Conservation (phyloP, 2,329 filamentous ascomycete species). For the Aphanocladium album region DNA sequence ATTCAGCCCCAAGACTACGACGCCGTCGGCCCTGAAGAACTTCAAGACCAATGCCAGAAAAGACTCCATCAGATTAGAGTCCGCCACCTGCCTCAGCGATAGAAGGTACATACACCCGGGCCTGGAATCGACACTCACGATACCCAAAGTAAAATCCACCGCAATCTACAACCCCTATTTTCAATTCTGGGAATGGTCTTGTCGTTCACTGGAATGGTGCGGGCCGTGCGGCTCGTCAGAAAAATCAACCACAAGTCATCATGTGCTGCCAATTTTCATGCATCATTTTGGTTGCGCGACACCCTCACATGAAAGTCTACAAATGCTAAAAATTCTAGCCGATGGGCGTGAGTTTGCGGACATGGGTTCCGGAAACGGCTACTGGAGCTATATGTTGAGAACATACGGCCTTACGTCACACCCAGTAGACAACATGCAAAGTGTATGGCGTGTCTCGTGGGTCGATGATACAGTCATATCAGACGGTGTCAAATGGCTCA, state of each 20-base stretch:
- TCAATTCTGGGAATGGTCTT: constrained; percentile 62
- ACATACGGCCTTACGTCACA: constrained; percentile 48
- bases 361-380: constrained; percentile 67
- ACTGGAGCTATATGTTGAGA: constrained; percentile 70
- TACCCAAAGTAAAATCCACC: constrained; percentile 42
- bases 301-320: constrained; percentile 61
- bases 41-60: constrained; percentile 61
- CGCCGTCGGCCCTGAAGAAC: constrained; percentile 56
- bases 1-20: constrained; percentile 57
- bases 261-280: constrained; percentile 67
- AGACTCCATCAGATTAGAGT: constrained; percentile 51
- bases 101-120: constrained; percentile 48
- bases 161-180: constrained; percentile 58
- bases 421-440: constrained; percentile 63
- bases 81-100: constrained; percentile 51
- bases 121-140: constrained; percentile 32
- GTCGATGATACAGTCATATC: constrained; percentile 58
- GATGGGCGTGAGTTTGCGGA: constrained; percentile 54
- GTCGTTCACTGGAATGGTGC: constrained; percentile 59
- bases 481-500: constrained; percentile 57
- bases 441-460: constrained; percentile 65
- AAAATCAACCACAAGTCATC: constrained; percentile 54
- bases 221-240: constrained; percentile 52
- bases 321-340: constrained; percentile 53
- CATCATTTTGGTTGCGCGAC: constrained; percentile 74